These are phyloP conservation scores for Agarophyton chilense DNA, from an alignment of 23 red algal species.

Conservation along the genomic window DNA sequence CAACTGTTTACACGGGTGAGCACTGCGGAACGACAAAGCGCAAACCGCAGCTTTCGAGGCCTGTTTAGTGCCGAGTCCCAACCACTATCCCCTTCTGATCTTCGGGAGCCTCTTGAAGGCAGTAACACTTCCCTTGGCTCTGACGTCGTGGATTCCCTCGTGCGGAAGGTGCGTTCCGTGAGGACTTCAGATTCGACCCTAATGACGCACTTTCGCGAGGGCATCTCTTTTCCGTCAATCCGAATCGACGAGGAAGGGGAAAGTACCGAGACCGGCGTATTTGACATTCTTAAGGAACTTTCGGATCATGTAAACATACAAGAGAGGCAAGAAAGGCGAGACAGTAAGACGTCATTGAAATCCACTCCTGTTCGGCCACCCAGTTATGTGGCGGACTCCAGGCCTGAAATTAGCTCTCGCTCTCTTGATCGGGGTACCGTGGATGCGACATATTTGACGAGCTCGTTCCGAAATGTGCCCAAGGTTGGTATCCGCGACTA, in stretches of 20 bases:
- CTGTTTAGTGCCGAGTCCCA: background rate
- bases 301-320: conserved; percentile 2
- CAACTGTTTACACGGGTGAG: background rate
- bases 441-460: background rate
- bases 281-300: conserved; percentile 37
- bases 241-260: conserved; percentile 32
- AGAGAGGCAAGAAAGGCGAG: background rate
- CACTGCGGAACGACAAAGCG: background rate
- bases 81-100: background rate
- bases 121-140: conserved; percentile 35
- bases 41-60: background rate
- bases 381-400: background rate
- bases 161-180: background rate
- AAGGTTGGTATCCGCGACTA: background rate
- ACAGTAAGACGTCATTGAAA: background rate
- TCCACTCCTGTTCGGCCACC: background rate
- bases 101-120: conserved; percentile 20
- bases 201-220: background rate
- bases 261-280: background rate
- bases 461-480: background rate
- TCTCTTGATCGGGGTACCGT: background rate
- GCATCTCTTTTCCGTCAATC: background rate
- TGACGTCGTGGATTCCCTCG: conserved; percentile 29
- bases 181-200: conserved; percentile 14
- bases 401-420: too few relatives aligned